Base-by-base conservation (phyloP, 331 rosid genomes). In the Prunus yedoensis region DNA sequence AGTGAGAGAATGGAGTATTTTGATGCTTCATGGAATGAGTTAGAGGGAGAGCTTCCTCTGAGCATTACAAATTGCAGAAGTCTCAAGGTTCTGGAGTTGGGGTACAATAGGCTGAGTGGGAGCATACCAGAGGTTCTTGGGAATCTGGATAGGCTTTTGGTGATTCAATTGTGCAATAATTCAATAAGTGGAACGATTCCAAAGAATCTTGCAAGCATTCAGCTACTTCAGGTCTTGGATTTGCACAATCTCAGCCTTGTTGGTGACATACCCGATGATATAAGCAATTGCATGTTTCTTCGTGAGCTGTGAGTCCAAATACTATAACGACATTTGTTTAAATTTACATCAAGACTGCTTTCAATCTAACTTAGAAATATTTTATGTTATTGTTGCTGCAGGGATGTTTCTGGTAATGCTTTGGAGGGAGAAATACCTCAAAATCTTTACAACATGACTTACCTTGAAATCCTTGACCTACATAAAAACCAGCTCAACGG, bases 271-370 rank as follows among this genome's bases (percentile, higher is more conserved):
- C 98, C 99, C 3, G 77, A 57, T 49, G 91, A 88, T 65, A 80
- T 95, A 67, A 83, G 87, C 83, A 88, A 87, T 70, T 90, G 98
- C 90, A 80, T 78, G 80, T 83, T 92, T 83, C 99, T 95, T 81
- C 98, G 89, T 69, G 96, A 85, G 85, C 85, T 95, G 99, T 95
- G 81, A 95, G 99, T 95, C 73, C 85, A 73, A 4, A 75, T 60
- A 59, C 77, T 18, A 3, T 8, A 35, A 60, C 14, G 5, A 45
- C 16, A 66, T 30, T 47, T 73, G 46, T 60, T 47, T 80, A 47
- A 49, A 38, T 77, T 73, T 65, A 63, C 62, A 66, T 74, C 12
- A 77, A 68, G 13, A 27, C 58, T 72, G 63, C 43, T 74, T 70
- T 74, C 75, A 77, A 62, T 73, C 58, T 66, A 67, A 74, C 68